These are phyloP conservation scores for Penicillium sclerotiorum DNA, from an alignment of 2,329 filamentous ascomycete species.

Conservation along the genomic window DNA sequence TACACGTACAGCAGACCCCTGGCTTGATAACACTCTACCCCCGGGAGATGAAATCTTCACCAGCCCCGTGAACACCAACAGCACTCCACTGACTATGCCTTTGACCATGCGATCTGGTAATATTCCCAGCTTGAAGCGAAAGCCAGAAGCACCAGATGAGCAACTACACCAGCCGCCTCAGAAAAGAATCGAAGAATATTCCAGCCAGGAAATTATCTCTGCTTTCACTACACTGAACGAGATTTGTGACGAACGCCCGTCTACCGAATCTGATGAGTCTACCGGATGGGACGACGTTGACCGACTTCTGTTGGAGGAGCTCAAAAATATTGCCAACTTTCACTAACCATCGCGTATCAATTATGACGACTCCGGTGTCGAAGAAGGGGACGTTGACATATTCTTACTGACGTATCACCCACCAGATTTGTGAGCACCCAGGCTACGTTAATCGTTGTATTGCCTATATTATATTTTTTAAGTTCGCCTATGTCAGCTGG, in stretches of 20 bases:
- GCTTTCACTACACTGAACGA: not conserved
- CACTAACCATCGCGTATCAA: conserved; percentile 4
- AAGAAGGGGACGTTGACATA: not conserved
- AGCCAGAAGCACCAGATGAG: conserved; percentile 3
- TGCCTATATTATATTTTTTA: no score
- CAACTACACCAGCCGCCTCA: not conserved
- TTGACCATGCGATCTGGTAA: not conserved
- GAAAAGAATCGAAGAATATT: not conserved
- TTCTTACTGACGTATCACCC: not conserved
- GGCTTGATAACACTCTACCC: not conserved
- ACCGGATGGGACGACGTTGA: conserved; percentile 42
- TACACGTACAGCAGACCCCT: not conserved
- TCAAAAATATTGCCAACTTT: conserved; percentile 45
- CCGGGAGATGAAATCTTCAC: not conserved
- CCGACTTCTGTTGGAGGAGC: conserved; percentile 42
- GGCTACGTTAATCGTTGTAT: no score
- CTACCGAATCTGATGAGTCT: not conserved
- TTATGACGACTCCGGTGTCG: not conserved
- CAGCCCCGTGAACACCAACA: not conserved
- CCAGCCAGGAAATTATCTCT: not conserved
- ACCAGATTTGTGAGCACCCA: no score
- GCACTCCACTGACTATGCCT: not conserved
- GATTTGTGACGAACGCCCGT: not conserved
- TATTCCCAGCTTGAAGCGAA: conserved; percentile 4
- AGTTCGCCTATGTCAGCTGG: no score